Conservation (phyloP, 2,329 filamentous ascomycete species). For the Sclerotinia glacialis region DNA sequence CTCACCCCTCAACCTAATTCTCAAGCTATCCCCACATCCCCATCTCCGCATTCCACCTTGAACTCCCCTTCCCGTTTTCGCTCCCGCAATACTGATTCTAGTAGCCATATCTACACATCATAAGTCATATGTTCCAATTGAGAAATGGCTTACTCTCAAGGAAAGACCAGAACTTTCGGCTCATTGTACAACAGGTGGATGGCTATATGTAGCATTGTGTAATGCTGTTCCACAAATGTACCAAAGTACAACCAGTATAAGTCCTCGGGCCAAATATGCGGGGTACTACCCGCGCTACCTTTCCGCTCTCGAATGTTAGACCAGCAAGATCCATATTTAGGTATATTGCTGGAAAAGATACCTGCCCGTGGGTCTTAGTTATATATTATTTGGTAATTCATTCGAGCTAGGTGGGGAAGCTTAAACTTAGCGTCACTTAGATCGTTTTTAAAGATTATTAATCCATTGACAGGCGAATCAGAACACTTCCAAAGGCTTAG, state of each 20-base stretch:
- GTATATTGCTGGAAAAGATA: background rate
- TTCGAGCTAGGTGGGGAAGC: too few species aligned
- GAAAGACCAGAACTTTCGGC: background rate
- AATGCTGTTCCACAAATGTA: conserved; percentile 2
- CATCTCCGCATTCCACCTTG: background rate
- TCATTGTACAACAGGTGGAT: background rate
- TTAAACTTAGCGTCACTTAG: too few species aligned
- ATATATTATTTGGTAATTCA: background rate
- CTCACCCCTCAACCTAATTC: background rate
- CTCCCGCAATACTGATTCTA: background rate
- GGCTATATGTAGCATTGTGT: background rate
- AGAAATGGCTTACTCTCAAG: background rate
- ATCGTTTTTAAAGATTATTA: too few species aligned
- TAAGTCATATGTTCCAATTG: background rate
- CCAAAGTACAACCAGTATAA: background rate
- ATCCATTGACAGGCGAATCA: too few species aligned
- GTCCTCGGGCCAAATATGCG: conserved; percentile 1
- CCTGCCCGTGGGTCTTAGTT: conserved; percentile 10
- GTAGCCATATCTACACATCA: background rate
- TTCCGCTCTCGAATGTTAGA: background rate
- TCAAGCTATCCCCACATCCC: background rate
- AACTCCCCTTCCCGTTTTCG: background rate
- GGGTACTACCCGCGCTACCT: conserved; percentile 9
- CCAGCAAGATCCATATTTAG: background rate
- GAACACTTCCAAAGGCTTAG: too few species aligned